A percentile compares a stretch with the other conserved stretches of the same genome.
Conservation (phyloP, 352 stramenopile genomes). For the Phytophthora tubulina region DNA sequence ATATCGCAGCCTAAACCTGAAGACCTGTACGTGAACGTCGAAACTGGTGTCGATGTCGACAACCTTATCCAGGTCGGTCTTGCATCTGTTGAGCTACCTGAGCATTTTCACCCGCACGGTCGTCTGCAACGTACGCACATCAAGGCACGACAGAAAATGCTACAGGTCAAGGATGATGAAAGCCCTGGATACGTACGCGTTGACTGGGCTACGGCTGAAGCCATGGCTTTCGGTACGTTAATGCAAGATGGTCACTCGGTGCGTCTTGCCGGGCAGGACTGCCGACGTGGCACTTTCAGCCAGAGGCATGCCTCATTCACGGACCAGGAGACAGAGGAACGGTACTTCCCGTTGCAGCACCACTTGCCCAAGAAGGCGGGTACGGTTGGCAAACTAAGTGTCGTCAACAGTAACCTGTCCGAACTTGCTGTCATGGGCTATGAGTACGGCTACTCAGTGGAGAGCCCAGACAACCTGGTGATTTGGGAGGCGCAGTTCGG, state of each 20-base stretch:
- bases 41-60: constrained; percentile 65
- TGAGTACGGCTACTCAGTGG: constrained; percentile 92
- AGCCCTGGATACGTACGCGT: constrained; percentile 59
- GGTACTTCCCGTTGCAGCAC: constrained; percentile 80
- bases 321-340: constrained; percentile 78
- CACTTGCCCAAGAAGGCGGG: constrained; percentile 53
- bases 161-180: constrained; percentile 48
- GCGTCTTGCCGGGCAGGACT: constrained; percentile 89
- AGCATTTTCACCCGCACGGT: constrained; percentile 66
- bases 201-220: constrained; percentile 90
- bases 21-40: constrained; percentile 64
- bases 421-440: constrained; percentile 91
- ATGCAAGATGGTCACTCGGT: constrained; percentile 87
- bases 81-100: constrained; percentile 70
- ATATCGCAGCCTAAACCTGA: constrained; percentile 60
- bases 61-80: constrained; percentile 70
- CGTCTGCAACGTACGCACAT: constrained; percentile 86
- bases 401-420: constrained; percentile 87
- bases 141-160: constrained; percentile 76
- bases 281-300: constrained; percentile 89
- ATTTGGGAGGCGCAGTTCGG: constrained; percentile 94
- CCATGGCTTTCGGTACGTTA: constrained; percentile 89
- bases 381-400: constrained; percentile 57
- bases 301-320: constrained; percentile 90
- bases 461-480: constrained; percentile 80